Evolutionary conservation across 2,329 filamentous ascomycete species (phyloP).

Genomic region (Fusarium sp.): DNA sequence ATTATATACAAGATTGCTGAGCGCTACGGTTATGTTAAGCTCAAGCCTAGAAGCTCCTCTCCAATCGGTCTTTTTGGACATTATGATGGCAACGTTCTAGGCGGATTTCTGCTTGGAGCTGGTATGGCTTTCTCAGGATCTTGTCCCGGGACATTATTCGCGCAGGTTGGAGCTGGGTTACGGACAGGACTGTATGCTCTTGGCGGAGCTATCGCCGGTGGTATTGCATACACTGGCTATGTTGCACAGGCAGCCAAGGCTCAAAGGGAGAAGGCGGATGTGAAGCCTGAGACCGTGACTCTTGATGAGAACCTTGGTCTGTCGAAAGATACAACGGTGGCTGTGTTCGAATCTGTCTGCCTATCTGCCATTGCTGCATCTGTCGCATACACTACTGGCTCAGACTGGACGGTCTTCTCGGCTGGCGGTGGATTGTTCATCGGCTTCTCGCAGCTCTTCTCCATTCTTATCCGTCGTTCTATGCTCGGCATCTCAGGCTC

Average conservation of each 20-base stretch:
- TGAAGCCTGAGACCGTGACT: conserved; percentile 48
- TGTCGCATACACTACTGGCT: conserved; percentile 44
- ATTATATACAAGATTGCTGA: conserved; percentile 60
- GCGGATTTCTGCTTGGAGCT: conserved; percentile 69
- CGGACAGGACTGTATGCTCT: conserved; percentile 64
- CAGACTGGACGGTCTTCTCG: conserved; percentile 51
- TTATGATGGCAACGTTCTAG: conserved; percentile 74
- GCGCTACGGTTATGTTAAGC: conserved; percentile 54
- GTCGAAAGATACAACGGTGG: conserved; percentile 51
- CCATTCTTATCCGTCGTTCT: conserved; percentile 62
- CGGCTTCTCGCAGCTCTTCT: conserved; percentile 67
- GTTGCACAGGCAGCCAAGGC: conserved; percentile 52
- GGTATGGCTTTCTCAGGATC: conserved; percentile 75
- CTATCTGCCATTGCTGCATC: conserved; percentile 55
- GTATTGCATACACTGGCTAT: conserved; percentile 62
- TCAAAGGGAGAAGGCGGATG: conserved; percentile 42
- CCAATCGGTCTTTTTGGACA: conserved; percentile 62
- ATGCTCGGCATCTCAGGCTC: conserved; percentile 70
- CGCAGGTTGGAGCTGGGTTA: conserved; percentile 67
- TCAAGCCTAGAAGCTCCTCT: conserved; percentile 62
- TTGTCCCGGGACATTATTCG: conserved; percentile 73
- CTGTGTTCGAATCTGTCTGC: conserved; percentile 58
- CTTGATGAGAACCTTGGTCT: conserved; percentile 56
- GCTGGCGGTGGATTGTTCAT: conserved; percentile 69
- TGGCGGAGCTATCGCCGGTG: conserved; percentile 65